Evolutionary conservation across 352 stramenopile genomes (phyloP).

Genomic region (Phytophthora sp.): DNA sequence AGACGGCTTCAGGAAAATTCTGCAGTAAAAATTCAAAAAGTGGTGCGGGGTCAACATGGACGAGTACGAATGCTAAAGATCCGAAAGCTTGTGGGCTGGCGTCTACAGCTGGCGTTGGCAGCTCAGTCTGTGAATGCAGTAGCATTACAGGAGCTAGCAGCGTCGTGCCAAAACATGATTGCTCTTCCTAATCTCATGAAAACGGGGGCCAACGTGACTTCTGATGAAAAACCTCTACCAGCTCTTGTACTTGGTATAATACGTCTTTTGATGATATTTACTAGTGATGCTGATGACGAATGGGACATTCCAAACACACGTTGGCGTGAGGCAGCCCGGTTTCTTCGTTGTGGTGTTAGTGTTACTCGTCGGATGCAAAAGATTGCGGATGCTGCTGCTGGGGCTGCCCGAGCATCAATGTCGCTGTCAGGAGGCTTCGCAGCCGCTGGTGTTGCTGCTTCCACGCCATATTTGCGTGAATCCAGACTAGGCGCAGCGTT

Average conservation of each 20-base stretch:
- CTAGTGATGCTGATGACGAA: slow-evolving; percentile 55
- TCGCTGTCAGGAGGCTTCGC: slow-evolving; percentile 7
- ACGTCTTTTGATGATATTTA: slow-evolving; percentile 74
- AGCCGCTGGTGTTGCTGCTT: slow-evolving; percentile 23
- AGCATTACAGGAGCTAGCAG: slow-evolving; percentile 62
- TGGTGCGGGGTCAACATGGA: slow-evolving; percentile 61
- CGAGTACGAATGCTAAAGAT: slow-evolving; percentile 67
- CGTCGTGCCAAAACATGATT: slow-evolving; percentile 59
- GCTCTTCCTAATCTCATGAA: slow-evolving; percentile 33
- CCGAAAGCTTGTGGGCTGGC: slow-evolving; percentile 43
- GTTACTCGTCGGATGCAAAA: slow-evolving; percentile 64
- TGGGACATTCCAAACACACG: slow-evolving; percentile 58
- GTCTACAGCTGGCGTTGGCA: slow-evolving; percentile 30
- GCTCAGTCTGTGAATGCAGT: slow-evolving; percentile 22
- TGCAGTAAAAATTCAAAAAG: slow-evolving; percentile 49
- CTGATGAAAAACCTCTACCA: slow-evolving; percentile 29
- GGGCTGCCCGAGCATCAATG: slow-evolving; percentile 29
- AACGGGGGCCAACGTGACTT: slow-evolving; percentile 1
- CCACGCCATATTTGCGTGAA: slow-evolving; percentile 39
- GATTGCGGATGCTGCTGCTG: slow-evolving; percentile 44
- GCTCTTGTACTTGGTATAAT: slow-evolving; percentile 74
- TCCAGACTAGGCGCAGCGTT: slow-evolving; percentile 47
- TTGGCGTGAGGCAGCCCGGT: slow-evolving; percentile 68
- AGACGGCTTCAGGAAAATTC: slow-evolving; percentile 25
- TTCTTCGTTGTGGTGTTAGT: slow-evolving; percentile 50